These are phyloP conservation scores for Prunus dulcis DNA, from an alignment of 306 rosid genomes.

Conservation along the genomic window DNA sequence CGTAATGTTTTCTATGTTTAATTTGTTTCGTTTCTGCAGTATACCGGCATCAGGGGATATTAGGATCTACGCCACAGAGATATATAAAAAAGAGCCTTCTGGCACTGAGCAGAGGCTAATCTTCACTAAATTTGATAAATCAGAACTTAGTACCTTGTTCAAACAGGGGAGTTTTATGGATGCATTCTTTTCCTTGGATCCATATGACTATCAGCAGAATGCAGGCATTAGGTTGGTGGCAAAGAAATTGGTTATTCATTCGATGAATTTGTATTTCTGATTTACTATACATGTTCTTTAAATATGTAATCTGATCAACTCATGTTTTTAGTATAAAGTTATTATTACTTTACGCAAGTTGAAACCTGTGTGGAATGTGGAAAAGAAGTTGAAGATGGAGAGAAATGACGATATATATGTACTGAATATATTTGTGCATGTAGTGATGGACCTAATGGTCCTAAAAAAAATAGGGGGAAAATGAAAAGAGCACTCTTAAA, in stretches of 20 bases:
- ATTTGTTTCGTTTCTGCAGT: slow-evolving; percentile 37
- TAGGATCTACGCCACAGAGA: slow-evolving; percentile 72
- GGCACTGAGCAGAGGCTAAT: slow-evolving; percentile 53
- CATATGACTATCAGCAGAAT: slow-evolving; percentile 71
- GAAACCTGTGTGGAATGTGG: too few relatives aligned
- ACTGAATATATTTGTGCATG: too few relatives aligned
- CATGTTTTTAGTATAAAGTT: not conserved
- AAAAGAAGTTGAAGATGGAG: too few relatives aligned
- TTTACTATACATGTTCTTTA: not conserved
- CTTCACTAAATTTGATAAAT: slow-evolving; percentile 67
- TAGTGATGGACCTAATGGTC: too few relatives aligned
- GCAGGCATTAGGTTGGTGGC: slow-evolving; percentile 89
- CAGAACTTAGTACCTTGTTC: slow-evolving; percentile 63
- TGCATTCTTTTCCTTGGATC: slow-evolving; percentile 77
- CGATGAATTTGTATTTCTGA: slow-evolving; percentile 18
- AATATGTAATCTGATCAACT: not conserved
- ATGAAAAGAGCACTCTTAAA: not conserved
- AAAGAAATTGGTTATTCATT: slow-evolving; percentile 67
- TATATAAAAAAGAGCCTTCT: slow-evolving; percentile 68
- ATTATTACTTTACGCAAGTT: not conserved
- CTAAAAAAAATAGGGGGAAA: too few relatives aligned
- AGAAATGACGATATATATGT: too few relatives aligned
- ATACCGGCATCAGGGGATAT: slow-evolving; percentile 55
- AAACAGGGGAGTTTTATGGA: slow-evolving; percentile 61
- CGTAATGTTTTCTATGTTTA: not conserved